phyloP scores from a whole-genome alignment of 768 basidiomycete species.

The Boletus reticulatus region DNA sequence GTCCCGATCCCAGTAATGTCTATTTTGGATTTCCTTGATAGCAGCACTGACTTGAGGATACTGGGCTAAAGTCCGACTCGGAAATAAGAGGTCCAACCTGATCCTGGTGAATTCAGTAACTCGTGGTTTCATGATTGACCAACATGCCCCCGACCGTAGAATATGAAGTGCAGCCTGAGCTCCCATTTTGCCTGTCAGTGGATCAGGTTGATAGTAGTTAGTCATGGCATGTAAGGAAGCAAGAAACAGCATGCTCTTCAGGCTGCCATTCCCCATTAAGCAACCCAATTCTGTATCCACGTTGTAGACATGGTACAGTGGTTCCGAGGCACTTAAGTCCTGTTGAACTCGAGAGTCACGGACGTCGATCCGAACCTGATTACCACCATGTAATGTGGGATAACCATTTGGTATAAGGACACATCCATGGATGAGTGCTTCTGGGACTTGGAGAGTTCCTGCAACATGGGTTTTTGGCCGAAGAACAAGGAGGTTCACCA shows the following conservation, averaged over 20 bases:
- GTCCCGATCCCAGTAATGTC: not conserved
- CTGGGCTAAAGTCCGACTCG: not conserved
- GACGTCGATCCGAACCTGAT: too few species aligned
- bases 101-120: not conserved
- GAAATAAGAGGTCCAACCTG: too few species aligned
- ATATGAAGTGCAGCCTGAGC: not conserved
- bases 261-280: not conserved
- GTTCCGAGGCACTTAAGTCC: too few species aligned
- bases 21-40: not conserved
- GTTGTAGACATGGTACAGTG: not conserved
- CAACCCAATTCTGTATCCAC: not conserved
- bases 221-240: not conserved
- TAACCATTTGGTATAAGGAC: not conserved
- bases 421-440: not conserved
- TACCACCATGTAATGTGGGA: too few species aligned
- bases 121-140: not conserved
- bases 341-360: too few species aligned
- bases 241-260: not conserved
- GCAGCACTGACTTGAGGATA: not conserved
- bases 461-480: too few species aligned
- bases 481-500: too few species aligned
- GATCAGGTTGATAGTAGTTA: not conserved
- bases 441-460: too few species aligned
- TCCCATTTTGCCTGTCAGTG: not conserved
- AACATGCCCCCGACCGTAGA: too few species aligned